Base-by-base conservation (phyloP, 106 monocot genomes). In the Dendrobium catenatum region DNA sequence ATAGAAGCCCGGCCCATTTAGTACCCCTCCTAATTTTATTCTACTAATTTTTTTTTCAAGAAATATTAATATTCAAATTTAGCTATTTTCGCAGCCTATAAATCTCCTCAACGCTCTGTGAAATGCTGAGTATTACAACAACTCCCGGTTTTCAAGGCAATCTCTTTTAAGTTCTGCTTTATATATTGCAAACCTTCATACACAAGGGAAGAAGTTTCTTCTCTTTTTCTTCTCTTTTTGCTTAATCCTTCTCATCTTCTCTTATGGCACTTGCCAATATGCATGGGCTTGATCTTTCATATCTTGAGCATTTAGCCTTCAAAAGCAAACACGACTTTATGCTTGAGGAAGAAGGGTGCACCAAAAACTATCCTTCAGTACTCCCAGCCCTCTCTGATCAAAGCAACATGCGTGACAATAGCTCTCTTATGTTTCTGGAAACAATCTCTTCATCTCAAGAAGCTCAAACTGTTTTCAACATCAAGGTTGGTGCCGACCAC, bases 221-320 rank as follows among this genome's bases (percentile, higher is more conserved):
- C 55, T 72, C 4, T 24, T 81, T 9, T 42, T 19, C 41, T 22
- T 66, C 7, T 59, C 72, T 18, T 16, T 43, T 42, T 43, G 42
- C 17, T 46, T 4, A 2, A 11, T 56, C 22, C 46, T 58, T 75
- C 84, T 42, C 5, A 20, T 22, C 49, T 68, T 24, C 22, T 22
- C 61, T 49, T 13, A 87, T 92, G 87, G 85, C 87, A 24, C 85
- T 89, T 68, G 87, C 81, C 1, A 89, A 82, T 46, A 85, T 80
- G 46, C 86, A 85, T 76, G 74, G 47, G 20, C 49, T 86, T 13
- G 77, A 87, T 80, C 67, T 86, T 56, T 81, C 86, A 43, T 74
- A 81, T 16, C 70, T 89, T 9, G 87, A 79, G 16, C 78, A 81
- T 1, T 81, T 86, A 17, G 73, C 84, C 37, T 84, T 47, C 43